Evolutionary conservation across 2,329 filamentous ascomycete genomes (phyloP), one percentile per base, ranked within the genome.

Genomic region (Gyromitra esculenta): DNA sequence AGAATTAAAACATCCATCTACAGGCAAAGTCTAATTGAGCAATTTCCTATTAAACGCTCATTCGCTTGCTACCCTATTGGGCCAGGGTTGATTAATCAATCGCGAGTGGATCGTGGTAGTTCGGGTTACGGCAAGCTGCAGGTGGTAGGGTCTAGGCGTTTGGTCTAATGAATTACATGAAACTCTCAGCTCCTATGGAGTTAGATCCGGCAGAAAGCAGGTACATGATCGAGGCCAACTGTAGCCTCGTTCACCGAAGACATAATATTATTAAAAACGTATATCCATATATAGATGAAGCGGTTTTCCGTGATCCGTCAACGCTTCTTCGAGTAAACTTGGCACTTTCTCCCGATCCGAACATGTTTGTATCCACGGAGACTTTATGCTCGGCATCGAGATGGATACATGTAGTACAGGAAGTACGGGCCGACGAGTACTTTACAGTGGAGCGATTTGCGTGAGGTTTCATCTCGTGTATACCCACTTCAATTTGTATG

Each of bases 391-490:
- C 8, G 39, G 57, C 41, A 60, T 37, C 57, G 15, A 3, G 13
- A 18, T 9, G 37, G 57, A 43, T 18, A 21, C 35, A n/a, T 37
- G 7, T 37, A 62, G 21, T 15, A 41, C 11, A 18, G 37, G 37
- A 60, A 41, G 8, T 15, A 60, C 57, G 57, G 57, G 15, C 37
- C 11, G 13, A 25, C 31, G 11, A 60, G n/a, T 41, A 7, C 8
- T n/a, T 15, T 43, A 43, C 35, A 21, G 9, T 54, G n/a, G 13
- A 21, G 13, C 37, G 31, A 57, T 25, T 35, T 8, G 21, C n/a
- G 41, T 37, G 25, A 54, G 25, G 35, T 66, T 66, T 41, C 63
- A 54, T 54, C 45, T 35, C 31, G 45, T 63, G 31, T 39, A 2
- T 31, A 4, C 31, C 43, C 43, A 13, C 11, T 9, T 45, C 1